These are phyloP conservation scores for Podaxis sp. DNA, from an alignment of 768 basidiomycete species.

Conservation along the genomic window DNA sequence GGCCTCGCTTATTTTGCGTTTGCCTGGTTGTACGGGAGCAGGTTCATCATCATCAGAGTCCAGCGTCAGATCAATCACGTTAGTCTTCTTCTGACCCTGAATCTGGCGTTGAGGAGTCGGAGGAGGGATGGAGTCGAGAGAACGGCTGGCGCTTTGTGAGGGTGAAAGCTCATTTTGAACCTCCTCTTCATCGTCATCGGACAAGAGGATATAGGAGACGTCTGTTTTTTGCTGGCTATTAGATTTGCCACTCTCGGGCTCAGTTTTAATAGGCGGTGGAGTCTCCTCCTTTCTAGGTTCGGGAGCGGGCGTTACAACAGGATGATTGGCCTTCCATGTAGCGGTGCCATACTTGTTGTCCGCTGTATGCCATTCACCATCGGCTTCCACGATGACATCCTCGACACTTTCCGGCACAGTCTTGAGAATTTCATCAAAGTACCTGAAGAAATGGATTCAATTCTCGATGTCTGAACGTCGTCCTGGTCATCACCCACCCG, in stretches of 20 bases:
- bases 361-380: slow-evolving; percentile 94
- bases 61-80: slow-evolving; percentile 83
- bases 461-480: background rate
- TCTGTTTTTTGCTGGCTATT: slow-evolving; percentile 45
- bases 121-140: slow-evolving; percentile 25
- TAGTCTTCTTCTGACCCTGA: slow-evolving; percentile 28
- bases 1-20: slow-evolving; percentile 58
- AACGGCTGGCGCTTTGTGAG: slow-evolving; percentile 43
- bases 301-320: slow-evolving; percentile 27
- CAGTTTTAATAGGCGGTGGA: slow-evolving; percentile 24
- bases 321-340: slow-evolving; percentile 64
- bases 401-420: slow-evolving; percentile 78
- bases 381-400: slow-evolving; percentile 90
- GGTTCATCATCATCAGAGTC: slow-evolving; percentile 69
- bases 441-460: slow-evolving; percentile 43
- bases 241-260: slow-evolving; percentile 28
- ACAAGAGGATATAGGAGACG: slow-evolving; percentile 60
- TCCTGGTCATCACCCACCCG: slow-evolving; percentile 51
- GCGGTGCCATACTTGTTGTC: slow-evolving; percentile 82
- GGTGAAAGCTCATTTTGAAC: slow-evolving; percentile 70
- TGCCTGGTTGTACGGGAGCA: slow-evolving; percentile 37
- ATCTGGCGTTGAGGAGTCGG: slow-evolving; percentile 24
- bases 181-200: slow-evolving; percentile 81
- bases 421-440: slow-evolving; percentile 82
- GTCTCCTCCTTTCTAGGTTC: slow-evolving; percentile 31